Evolutionary conservation across 768 basidiomycete species (phyloP).

Genomic region (Hysterangium stoloniferum): DNA sequence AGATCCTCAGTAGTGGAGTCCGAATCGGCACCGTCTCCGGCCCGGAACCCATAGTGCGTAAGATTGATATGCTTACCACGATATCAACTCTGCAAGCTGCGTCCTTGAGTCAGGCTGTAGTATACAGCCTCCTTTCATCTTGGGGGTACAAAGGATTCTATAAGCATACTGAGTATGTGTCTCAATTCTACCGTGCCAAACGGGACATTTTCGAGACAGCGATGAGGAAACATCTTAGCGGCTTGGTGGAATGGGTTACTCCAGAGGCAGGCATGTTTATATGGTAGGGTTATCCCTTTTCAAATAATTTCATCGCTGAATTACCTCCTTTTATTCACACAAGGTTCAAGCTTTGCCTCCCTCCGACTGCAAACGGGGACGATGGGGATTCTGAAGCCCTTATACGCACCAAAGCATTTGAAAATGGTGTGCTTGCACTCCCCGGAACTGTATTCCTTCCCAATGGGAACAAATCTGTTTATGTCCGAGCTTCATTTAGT

Average conservation of each 20-base stretch:
- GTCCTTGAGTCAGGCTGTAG: conserved; percentile 57
- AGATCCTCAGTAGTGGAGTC: conserved; percentile 70
- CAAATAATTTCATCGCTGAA: background rate
- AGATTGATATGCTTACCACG: conserved; percentile 63
- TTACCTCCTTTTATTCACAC: conserved; percentile 5
- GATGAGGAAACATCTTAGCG: conserved; percentile 68
- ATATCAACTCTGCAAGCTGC: conserved; percentile 62
- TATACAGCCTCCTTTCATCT: conserved; percentile 44
- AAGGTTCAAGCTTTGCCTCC: conserved; percentile 65
- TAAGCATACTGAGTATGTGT: conserved; percentile 57
- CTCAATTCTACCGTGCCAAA: conserved; percentile 66
- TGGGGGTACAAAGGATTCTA: conserved; percentile 78
- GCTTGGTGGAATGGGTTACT: conserved; percentile 61
- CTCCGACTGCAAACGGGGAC: conserved; percentile 20
- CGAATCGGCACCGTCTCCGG: conserved; percentile 78
- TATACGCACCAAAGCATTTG: conserved; percentile 67
- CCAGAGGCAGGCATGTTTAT: conserved; percentile 88
- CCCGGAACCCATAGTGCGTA: conserved; percentile 55
- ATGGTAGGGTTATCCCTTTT: conserved; percentile 44
- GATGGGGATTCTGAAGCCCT: conserved; percentile 65
- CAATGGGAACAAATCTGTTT: conserved; percentile 56
- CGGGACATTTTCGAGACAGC: conserved; percentile 72
- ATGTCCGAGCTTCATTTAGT: conserved; percentile 81
- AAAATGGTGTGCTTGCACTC: conserved; percentile 80
- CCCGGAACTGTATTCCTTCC: conserved; percentile 83